A percentile compares a stretch with the other conserved stretches of the same genome.
phyloP scores from a whole-genome alignment of 2,329 filamentous ascomycete genomes.

The Gliomastix tumulicola region DNA sequence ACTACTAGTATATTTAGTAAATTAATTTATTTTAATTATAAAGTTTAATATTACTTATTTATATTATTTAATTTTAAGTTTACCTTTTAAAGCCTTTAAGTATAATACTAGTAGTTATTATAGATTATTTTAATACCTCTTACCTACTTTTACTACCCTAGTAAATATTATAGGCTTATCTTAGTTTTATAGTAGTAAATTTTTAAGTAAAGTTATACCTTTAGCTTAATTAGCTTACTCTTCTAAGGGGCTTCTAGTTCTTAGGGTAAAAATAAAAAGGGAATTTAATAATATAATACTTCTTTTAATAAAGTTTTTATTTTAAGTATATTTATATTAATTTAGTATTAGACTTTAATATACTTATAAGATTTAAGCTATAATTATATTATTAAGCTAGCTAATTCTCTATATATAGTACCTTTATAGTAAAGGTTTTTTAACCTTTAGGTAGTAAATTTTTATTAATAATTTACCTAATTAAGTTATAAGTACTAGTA shows the following conservation, averaged over 20 bases:
- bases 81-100: neutral
- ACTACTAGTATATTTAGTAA: constrained; percentile 1
- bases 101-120: neutral
- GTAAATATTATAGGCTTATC: neutral
- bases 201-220: too few relatives aligned
- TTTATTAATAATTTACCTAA: too few relatives aligned
- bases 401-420: too few relatives aligned
- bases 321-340: neutral
- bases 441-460: too few relatives aligned
- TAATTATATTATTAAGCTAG: too few relatives aligned
- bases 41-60: constrained; percentile 7
- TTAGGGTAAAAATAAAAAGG: too few relatives aligned
- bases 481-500: too few relatives aligned
- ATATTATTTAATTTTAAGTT: neutral
- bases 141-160: neutral
- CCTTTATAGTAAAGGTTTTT: too few relatives aligned
- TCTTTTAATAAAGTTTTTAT: neutral
- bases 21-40: constrained; percentile 9
- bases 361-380: too few relatives aligned
- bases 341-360: too few relatives aligned
- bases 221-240: too few relatives aligned
- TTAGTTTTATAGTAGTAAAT: neutral
- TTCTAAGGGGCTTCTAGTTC: too few relatives aligned
- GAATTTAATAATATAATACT: neutral
- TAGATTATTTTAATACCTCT: neutral